Conservation (phyloP, 805 yeast genomes). For the Saturnispora diversa region DNA sequence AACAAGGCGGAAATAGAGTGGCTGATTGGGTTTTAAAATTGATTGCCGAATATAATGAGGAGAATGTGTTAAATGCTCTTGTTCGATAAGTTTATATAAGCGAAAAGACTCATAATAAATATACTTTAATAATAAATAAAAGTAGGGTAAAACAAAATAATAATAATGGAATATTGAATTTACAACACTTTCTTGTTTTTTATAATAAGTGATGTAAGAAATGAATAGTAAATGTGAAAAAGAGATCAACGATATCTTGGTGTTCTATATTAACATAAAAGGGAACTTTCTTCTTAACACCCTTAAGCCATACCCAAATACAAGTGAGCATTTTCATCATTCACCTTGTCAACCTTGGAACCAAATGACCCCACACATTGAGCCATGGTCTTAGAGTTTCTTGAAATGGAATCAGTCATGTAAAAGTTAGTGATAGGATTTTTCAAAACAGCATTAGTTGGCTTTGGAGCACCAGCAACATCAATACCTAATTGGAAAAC, state of each 20-base stretch:
- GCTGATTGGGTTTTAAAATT: constrained; percentile 28
- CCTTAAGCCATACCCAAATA: constrained; percentile 27
- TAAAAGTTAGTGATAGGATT: constrained; percentile 77
- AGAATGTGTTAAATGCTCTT: constrained; percentile 4
- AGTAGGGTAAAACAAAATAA: constrained; percentile 4
- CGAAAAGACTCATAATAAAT: neutral
- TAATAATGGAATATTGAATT: constrained; percentile 3
- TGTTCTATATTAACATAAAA: constrained; percentile 5
- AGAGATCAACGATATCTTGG: constrained; percentile 2
- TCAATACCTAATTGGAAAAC: constrained; percentile 51
- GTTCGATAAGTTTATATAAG: neutral
- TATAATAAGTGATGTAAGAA: constrained; percentile 2
- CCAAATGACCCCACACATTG: constrained; percentile 70
- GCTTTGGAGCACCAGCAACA: constrained; percentile 30
- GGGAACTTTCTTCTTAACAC: too few relatives aligned
- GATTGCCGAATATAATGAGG: constrained; percentile 6
- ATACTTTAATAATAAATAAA: constrained; percentile 6
- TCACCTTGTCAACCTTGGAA: constrained; percentile 51
- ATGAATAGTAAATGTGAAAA: constrained; percentile 3
- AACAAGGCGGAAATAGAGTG: constrained; percentile 33
- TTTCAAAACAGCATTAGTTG: constrained; percentile 40
- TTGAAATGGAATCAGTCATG: constrained; percentile 79
- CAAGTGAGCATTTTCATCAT: constrained; percentile 37
- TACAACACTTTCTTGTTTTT: neutral
- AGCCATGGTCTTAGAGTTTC: constrained; percentile 88